Conservation (phyloP, 148 eudicot genomes). For the Salicornia ramosissima region DNA sequence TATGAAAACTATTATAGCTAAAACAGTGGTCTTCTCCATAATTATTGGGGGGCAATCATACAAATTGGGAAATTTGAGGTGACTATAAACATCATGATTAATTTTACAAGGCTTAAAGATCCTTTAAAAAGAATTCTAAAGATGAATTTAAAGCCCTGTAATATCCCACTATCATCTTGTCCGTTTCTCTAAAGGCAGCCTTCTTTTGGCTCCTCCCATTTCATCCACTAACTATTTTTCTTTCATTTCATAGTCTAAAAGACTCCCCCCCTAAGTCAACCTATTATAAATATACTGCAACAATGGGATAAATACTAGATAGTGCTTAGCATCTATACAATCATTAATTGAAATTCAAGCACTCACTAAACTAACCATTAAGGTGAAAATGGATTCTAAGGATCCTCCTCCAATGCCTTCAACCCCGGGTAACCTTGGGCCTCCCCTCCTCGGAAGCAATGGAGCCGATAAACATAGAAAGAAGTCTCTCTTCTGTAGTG, state of each 20-base stretch:
- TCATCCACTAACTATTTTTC: slow-evolving; percentile 46
- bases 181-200: slow-evolving; percentile 14
- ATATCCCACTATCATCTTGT: slow-evolving; percentile 39
- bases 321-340: slow-evolving; percentile 14
- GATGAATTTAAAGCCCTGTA: slow-evolving; percentile 16
- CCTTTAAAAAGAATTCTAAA: slow-evolving; percentile 18
- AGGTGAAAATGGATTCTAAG: slow-evolving; percentile 46
- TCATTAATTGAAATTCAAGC: neutral
- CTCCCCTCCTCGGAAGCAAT: slow-evolving; percentile 71
- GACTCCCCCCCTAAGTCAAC: slow-evolving; percentile 33
- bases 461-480: slow-evolving; percentile 35
- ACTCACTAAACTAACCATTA: neutral
- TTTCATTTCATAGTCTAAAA: slow-evolving; percentile 23
- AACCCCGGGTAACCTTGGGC: slow-evolving; percentile 68
- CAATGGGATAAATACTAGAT: slow-evolving; percentile 13
- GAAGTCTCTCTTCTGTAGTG: slow-evolving; percentile 50
- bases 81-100: slow-evolving; percentile 37
- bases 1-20: slow-evolving; percentile 15
- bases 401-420: slow-evolving; percentile 65
- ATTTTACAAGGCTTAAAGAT: slow-evolving; percentile 30
- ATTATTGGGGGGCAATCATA: slow-evolving; percentile 32
- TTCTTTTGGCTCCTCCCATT: slow-evolving; percentile 38
- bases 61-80: slow-evolving; percentile 18
- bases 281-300: slow-evolving; percentile 22
- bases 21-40: slow-evolving; percentile 31